Percentiles rank a stretch among this genome's conserved stretches.
phyloP scores from a whole-genome alignment of 2,329 filamentous ascomycete genomes.

The Decorospora gaudefroyi region DNA sequence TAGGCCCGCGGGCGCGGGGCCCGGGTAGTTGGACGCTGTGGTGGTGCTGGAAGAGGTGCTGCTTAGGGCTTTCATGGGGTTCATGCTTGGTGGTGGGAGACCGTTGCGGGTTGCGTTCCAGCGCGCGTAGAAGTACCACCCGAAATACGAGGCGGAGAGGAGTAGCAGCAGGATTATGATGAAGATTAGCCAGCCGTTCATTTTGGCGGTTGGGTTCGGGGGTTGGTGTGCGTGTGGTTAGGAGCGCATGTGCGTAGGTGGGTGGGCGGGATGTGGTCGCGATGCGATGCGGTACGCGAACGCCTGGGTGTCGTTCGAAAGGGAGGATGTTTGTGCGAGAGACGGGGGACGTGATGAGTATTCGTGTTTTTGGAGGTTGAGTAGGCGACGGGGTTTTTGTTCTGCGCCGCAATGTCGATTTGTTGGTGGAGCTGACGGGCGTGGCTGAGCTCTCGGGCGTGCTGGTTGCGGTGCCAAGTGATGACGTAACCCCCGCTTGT shows the following conservation, averaged over 20 bases:
- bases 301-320: conserved; percentile 4
- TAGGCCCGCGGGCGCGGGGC: conserved; percentile 64
- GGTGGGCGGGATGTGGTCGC: conserved; percentile 14
- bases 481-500: conserved; percentile 32
- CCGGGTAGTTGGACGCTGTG: conserved; percentile 51
- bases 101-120: conserved; percentile 74
- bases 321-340: neutral
- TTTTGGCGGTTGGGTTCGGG: conserved; percentile 27
- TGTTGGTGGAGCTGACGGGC: conserved; percentile 21
- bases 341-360: neutral
- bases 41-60: conserved; percentile 24
- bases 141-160: conserved; percentile 61
- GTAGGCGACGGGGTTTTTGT: conserved; percentile 6
- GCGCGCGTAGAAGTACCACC: conserved; percentile 73
- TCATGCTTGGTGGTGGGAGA: conserved; percentile 70
- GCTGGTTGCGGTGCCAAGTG: conserved; percentile 23
- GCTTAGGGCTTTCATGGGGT: conserved; percentile 74
- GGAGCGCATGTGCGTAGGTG: conserved; percentile 17
- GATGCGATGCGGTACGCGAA: conserved; percentile 14
- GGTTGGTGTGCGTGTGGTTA: conserved; percentile 3
- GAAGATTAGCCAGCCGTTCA: conserved; percentile 58
- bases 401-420: conserved; percentile 14
- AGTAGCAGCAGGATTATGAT: conserved; percentile 75
- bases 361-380: neutral
- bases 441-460: conserved; percentile 26